phyloP scores from a whole-genome alignment of 208 protist genomes.

The Crithidia sp. region DNA sequence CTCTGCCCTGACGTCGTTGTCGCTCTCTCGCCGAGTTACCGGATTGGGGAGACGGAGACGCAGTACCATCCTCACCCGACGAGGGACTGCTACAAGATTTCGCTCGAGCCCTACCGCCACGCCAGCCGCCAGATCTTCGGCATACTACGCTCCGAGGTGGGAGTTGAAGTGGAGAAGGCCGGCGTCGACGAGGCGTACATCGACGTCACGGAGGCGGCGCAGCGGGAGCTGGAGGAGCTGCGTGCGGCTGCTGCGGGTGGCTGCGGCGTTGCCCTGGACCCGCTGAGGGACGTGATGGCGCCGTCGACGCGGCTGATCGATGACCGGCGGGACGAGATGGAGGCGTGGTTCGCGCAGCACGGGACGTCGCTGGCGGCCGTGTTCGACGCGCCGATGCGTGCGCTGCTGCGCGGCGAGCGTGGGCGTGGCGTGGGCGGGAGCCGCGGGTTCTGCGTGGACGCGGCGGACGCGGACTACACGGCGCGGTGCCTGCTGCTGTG shows the following conservation, averaged over 20 bases:
- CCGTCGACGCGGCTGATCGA: constrained; percentile 58
- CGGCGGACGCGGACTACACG: constrained; percentile 25
- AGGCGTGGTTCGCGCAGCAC: constrained; percentile 43
- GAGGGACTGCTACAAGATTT: constrained; percentile 70
- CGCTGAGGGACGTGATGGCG: constrained; percentile 58
- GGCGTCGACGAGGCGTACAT: constrained; percentile 91
- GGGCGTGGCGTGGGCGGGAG: constrained; percentile 34
- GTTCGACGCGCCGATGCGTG: constrained; percentile 63
- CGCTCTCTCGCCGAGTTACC: constrained; percentile 60
- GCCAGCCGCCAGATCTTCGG: constrained; percentile 77
- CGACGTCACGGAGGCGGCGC: constrained; percentile 80
- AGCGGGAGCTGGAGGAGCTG: constrained; percentile 42
- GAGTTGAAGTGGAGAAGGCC: constrained; percentile 69
- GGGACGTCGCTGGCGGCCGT: constrained; percentile 55
- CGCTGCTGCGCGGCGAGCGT: constrained; percentile 36
- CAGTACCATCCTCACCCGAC: constrained; percentile 45
- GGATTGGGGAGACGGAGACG: constrained; percentile 56
- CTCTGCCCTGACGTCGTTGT: constrained; percentile 60
- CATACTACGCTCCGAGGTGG: constrained; percentile 58
- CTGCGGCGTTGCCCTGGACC: constrained; percentile 12
- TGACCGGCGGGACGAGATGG: constrained; percentile 56
- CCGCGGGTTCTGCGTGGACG: constrained; percentile 34
- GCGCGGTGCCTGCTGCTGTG: constrained; percentile 59
- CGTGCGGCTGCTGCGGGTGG: constrained; percentile 16
- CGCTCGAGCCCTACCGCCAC: constrained; percentile 84